A percentile compares a stretch with the other conserved stretches of the same genome.
phyloP scores from a whole-genome alignment of 495 filamentous ascomycete species.

The Aspergillus ellipticus region DNA sequence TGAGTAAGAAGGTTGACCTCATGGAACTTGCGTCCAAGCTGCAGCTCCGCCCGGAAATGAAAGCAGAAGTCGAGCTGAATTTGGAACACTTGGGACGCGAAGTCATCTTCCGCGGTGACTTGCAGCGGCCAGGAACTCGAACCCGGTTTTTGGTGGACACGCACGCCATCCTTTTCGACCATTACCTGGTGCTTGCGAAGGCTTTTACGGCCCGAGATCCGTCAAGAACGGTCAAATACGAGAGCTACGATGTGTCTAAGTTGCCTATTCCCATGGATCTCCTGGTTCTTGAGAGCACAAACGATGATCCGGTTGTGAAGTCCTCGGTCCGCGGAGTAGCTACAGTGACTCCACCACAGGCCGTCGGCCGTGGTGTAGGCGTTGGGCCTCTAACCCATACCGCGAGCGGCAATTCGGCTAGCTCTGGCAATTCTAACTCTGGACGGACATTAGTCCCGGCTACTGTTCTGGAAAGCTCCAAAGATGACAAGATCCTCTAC shows the following conservation, averaged over 20 bases:
- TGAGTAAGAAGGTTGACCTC: constrained; percentile 85
- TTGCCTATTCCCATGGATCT: constrained; percentile 97
- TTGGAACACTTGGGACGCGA: constrained; percentile 88
- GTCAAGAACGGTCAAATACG: constrained; percentile 62
- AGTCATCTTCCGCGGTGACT: constrained; percentile 82
- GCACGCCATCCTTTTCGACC: constrained; percentile 89
- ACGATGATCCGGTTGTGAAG: constrained; percentile 86
- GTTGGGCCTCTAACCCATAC: constrained; percentile 60
- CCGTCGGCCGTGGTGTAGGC: constrained; percentile 42
- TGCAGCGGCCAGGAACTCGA: constrained; percentile 75
- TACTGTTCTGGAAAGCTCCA: constrained; percentile 50
- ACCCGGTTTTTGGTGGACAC: constrained; percentile 92
- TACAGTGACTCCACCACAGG: constrained; percentile 50
- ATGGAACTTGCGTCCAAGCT: constrained; percentile 80
- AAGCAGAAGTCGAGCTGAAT: constrained; percentile 76
- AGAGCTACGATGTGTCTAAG: constrained; percentile 93
- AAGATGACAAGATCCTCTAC: constrained; percentile 80
- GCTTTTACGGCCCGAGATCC: constrained; percentile 62
- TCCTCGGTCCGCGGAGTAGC: constrained; percentile 73
- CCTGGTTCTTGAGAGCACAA: constrained; percentile 81
- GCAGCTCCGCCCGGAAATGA: constrained; percentile 80
- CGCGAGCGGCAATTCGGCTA: constrained; percentile 53
- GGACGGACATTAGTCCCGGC: constrained; percentile 45
- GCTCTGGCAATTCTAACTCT: constrained; percentile 24
- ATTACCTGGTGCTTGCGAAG: constrained; percentile 94